Percentiles rank a stretch among this genome's conserved stretches.
Evolutionary conservation across 177 flowering plant genomes (phyloP).

Genomic region (Vitis hybrid): DNA sequence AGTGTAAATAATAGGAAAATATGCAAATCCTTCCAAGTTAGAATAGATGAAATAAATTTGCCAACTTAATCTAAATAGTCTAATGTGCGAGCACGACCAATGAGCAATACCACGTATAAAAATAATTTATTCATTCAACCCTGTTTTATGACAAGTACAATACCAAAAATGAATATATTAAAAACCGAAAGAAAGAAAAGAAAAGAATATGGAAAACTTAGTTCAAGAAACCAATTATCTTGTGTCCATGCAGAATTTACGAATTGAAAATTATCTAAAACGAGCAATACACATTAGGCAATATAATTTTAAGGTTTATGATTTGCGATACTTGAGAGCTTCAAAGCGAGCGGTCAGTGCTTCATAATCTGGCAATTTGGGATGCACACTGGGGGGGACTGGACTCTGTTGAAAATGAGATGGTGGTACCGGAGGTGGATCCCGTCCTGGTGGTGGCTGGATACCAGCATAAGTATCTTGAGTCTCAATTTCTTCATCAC

Average conservation of each 20-base stretch:
- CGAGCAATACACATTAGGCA: neutral
- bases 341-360: slow-evolving; percentile 87
- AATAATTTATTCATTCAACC: no score
- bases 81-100: no score
- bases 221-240: no score
- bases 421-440: slow-evolving; percentile 53
- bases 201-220: neutral
- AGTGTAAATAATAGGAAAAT: no score
- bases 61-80: no score
- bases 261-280: neutral
- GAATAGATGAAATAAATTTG: no score
- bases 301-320: slow-evolving; percentile 8
- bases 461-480: slow-evolving; percentile 24
- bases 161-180: neutral
- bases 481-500: slow-evolving; percentile 52
- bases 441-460: slow-evolving; percentile 47
- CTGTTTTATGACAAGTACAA: neutral
- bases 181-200: neutral
- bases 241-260: no score
- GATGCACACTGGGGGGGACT: slow-evolving; percentile 59
- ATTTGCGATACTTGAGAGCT: slow-evolving; percentile 65
- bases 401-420: slow-evolving; percentile 25
- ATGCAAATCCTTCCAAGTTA: no score
- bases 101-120: no score
- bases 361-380: slow-evolving; percentile 91